A percentile compares a stretch with the other conserved stretches of the same genome.
Evolutionary conservation across 768 basidiomycete species (phyloP).

Genomic region (Termitomyces bulborhizus): DNA sequence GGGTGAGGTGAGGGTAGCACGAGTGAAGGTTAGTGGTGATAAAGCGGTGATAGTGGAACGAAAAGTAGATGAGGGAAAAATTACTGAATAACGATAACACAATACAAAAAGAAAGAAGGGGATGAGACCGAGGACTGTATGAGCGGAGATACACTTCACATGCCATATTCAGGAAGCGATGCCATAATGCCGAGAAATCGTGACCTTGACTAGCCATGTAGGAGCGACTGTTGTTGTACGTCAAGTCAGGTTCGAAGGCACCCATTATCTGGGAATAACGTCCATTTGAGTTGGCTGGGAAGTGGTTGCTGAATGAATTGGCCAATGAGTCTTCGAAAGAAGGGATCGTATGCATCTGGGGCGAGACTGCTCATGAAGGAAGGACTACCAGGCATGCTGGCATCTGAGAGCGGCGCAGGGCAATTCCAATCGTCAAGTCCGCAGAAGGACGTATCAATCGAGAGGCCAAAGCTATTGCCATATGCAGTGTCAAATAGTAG

Average conservation of each 20-base stretch:
- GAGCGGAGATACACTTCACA: constrained; percentile 15
- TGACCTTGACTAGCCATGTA: constrained; percentile 22
- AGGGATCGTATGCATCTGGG: constrained; percentile 22
- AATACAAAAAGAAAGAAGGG: constrained; percentile 4
- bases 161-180: constrained; percentile 25
- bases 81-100: neutral
- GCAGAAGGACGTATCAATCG: constrained; percentile 33
- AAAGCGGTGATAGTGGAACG: neutral
- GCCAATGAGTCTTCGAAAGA: constrained; percentile 24
- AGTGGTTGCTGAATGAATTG: constrained; percentile 20
- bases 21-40: neutral
- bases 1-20: neutral
- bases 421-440: constrained; percentile 35
- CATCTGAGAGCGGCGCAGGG: constrained; percentile 31
- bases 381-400: constrained; percentile 37
- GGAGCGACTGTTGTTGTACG: constrained; percentile 15
- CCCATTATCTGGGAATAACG: constrained; percentile 14
- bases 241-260: constrained; percentile 10
- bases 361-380: constrained; percentile 24
- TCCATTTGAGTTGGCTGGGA: constrained; percentile 15
- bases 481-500: constrained; percentile 7
- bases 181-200: constrained; percentile 31
- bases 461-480: constrained; percentile 21
- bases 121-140: neutral
- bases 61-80: neutral